Percentiles rank a stretch among this genome's conserved stretches.
Conservation (phyloP, 768 basidiomycete species). For the Collybia sordida region DNA sequence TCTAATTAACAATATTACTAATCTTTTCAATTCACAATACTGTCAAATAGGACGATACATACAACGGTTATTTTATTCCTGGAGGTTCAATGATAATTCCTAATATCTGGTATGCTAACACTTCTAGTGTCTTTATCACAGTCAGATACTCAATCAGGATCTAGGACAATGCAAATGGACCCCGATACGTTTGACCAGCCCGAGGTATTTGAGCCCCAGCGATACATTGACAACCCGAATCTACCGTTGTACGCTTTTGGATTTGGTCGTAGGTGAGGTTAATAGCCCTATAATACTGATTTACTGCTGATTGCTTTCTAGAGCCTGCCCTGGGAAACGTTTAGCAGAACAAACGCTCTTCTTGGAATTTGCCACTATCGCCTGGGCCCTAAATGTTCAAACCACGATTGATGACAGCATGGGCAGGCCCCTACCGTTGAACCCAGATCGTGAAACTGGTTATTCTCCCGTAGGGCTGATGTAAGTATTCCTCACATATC, state of each 20-base stretch:
- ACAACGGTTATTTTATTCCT: conserved; percentile 27
- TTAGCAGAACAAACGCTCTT: neutral
- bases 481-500: neutral
- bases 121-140: neutral
- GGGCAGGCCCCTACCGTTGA: neutral
- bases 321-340: neutral
- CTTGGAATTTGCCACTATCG: conserved; percentile 2
- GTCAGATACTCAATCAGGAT: neutral
- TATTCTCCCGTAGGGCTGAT: conserved; percentile 1
- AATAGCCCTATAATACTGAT: neutral
- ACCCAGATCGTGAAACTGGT: conserved; percentile 1
- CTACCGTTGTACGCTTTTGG: conserved; percentile 4
- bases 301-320: neutral
- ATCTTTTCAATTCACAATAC: conserved; percentile 9
- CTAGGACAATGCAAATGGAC: neutral
- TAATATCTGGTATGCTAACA: conserved; percentile 23
- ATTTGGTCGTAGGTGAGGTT: conserved; percentile 3
- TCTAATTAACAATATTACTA: too few species aligned
- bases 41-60: conserved; percentile 19
- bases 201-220: neutral
- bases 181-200: neutral
- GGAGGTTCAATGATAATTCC: conserved; percentile 28
- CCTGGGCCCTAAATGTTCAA: conserved; percentile 1
- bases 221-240: neutral
- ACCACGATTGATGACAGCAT: neutral